phyloP scores from a whole-genome alignment of 805 yeast genomes.

The Jamesozyma spencerorum region DNA sequence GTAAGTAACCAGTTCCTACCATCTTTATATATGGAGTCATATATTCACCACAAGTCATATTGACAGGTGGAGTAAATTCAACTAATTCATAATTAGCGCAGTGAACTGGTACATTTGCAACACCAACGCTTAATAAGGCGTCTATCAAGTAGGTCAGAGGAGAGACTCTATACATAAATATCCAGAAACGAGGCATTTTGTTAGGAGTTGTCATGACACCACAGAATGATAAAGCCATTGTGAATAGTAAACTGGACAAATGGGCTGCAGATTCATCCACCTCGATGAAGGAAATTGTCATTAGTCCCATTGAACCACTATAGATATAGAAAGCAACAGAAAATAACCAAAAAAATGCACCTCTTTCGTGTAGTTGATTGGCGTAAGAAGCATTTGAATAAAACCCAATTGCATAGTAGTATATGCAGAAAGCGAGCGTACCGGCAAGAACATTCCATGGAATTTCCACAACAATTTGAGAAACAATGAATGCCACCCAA shows the following conservation, averaged over 20 bases:
- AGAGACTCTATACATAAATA: constrained; percentile 68
- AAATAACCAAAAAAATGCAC: constrained; percentile 45
- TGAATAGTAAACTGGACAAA: constrained; percentile 46
- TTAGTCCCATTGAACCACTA: constrained; percentile 50
- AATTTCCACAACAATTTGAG: constrained; percentile 57
- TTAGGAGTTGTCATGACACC: constrained; percentile 64
- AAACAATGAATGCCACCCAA: constrained; percentile 54
- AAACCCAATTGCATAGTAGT: constrained; percentile 68
- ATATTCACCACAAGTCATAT: constrained; percentile 50
- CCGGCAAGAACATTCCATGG: constrained; percentile 58
- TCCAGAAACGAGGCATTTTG: constrained; percentile 67
- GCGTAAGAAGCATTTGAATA: constrained; percentile 54
- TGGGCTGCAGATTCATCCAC: constrained; percentile 57
- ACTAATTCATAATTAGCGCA: constrained; percentile 46
- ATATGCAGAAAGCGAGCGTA: constrained; percentile 50
- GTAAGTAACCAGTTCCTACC: constrained; percentile 40
- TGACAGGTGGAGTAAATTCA: constrained; percentile 42
- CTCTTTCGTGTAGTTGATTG: constrained; percentile 40
- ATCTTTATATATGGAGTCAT: constrained; percentile 32
- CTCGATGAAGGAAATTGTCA: constrained; percentile 50
- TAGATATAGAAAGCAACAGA: constrained; percentile 43
- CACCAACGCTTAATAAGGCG: constrained; percentile 46
- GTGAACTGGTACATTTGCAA: constrained; percentile 40
- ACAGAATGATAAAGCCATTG: constrained; percentile 61
- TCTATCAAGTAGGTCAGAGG: constrained; percentile 62